These are phyloP conservation scores for Monosporascus sp. DNA, from an alignment of 2,329 filamentous ascomycete species.

Conservation along the genomic window DNA sequence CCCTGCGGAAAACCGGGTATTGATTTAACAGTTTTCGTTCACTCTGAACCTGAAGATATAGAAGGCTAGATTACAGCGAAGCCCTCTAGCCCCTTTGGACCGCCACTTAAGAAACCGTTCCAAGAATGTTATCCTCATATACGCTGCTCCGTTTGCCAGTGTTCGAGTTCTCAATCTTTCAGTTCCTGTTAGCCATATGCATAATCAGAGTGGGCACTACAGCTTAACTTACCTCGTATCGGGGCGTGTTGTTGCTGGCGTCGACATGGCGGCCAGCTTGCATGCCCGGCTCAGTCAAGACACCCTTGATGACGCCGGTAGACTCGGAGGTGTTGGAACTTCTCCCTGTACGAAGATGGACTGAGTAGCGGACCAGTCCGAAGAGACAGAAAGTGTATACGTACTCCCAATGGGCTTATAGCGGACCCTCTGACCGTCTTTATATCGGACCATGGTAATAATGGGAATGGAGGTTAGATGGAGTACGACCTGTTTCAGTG, in stretches of 20 bases:
- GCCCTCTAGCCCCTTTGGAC: not conserved
- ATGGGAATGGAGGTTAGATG: not conserved
- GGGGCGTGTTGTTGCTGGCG: constrained; percentile 9
- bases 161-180: constrained; percentile 15
- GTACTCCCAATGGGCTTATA: constrained; percentile 13
- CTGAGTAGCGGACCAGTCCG: not conserved
- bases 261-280: constrained; percentile 13
- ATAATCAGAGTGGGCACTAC: too few relatives aligned
- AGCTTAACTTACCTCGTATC: constrained; percentile 10
- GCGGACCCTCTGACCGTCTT: constrained; percentile 13
- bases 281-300: constrained; percentile 13
- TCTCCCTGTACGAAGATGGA: constrained; percentile 1
- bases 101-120: not conserved
- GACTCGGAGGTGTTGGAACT: constrained; percentile 11
- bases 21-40: not conserved
- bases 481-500: not conserved
- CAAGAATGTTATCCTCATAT: constrained; percentile 13
- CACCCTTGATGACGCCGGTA: constrained; percentile 8
- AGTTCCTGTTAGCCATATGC: not conserved
- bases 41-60: not conserved
- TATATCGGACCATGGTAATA: constrained; percentile 11
- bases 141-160: constrained; percentile 12
- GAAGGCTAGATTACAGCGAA: not conserved
- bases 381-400: not conserved
- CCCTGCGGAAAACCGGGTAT: too few relatives aligned